Percentiles rank a stretch among this genome's conserved stretches.
Evolutionary conservation across 176 grass and related monocot species (phyloP).

Genomic region (Rhipidocladum racemiflorum): DNA sequence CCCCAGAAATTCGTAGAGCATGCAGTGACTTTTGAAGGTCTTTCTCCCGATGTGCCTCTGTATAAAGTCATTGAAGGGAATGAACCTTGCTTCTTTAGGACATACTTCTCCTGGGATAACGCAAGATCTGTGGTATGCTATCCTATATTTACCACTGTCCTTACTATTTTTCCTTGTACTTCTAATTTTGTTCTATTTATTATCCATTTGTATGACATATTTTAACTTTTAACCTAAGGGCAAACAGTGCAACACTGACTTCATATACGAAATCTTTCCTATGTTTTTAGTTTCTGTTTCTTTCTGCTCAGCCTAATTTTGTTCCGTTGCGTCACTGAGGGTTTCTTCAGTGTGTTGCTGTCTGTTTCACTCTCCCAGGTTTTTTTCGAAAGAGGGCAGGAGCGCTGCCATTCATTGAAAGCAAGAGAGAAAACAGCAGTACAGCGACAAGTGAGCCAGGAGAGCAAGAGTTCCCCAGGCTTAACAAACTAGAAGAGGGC

Average conservation of each 20-base stretch:
- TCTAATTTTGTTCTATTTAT: conserved; percentile 28
- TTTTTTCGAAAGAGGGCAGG: too few relatives aligned
- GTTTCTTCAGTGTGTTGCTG: background rate
- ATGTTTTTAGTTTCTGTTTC: background rate
- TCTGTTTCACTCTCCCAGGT: background rate
- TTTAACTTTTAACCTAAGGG: conserved; percentile 2
- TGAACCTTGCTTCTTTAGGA: conserved; percentile 88
- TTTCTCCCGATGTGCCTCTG: conserved; percentile 65
- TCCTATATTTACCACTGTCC: conserved; percentile 15
- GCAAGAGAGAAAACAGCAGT: too few relatives aligned
- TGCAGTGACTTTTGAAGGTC: conserved; percentile 64
- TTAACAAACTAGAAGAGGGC: too few relatives aligned
- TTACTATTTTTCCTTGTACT: background rate
- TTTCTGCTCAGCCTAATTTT: background rate
- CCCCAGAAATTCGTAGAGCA: conserved; percentile 77
- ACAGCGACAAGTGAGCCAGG: too few relatives aligned
- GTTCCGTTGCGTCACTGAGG: too few relatives aligned
- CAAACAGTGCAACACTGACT: background rate
- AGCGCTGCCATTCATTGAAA: too few relatives aligned
- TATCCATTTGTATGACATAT: background rate
- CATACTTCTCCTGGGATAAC: conserved; percentile 93
- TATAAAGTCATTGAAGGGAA: conserved; percentile 83
- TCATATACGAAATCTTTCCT: conserved; percentile 20
- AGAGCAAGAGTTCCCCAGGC: too few relatives aligned
- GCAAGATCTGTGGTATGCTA: conserved; percentile 63